phyloP scores from a whole-genome alignment of 768 basidiomycete genomes.

The Xerocomellus amylosporus region DNA sequence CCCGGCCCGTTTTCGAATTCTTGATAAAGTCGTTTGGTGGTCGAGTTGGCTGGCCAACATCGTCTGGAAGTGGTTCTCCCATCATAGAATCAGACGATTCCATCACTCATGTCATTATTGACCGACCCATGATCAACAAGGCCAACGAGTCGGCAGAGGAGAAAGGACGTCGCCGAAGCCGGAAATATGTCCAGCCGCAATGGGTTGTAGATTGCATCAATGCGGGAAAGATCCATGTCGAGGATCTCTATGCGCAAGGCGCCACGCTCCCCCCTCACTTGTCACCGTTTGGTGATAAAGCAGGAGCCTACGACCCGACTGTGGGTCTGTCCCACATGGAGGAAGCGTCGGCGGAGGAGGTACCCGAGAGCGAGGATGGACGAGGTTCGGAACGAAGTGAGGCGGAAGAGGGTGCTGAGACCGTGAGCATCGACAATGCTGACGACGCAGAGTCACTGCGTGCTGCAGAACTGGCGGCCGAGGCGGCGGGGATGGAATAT shows the following conservation, averaged over 20 bases:
- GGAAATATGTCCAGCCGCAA: conserved; percentile 94
- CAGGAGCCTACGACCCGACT: conserved; percentile 73
- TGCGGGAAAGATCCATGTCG: conserved; percentile 74
- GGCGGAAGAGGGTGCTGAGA: conserved; percentile 25
- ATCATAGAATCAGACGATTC: conserved; percentile 71
- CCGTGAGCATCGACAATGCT: conserved; percentile 31
- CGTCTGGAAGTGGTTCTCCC: conserved; percentile 80
- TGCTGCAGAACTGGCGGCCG: conserved; percentile 89
- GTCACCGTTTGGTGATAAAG: conserved; percentile 87
- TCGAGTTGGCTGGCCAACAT: conserved; percentile 82
- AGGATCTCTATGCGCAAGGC: conserved; percentile 85
- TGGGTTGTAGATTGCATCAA: conserved; percentile 98
- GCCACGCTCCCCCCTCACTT: conserved; percentile 88
- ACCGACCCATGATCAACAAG: conserved; percentile 65
- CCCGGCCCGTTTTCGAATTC: conserved; percentile 92
- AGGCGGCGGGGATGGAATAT: conserved; percentile 80
- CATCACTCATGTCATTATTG: conserved; percentile 95
- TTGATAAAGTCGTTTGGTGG: conserved; percentile 90
- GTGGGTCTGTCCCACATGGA: conserved; percentile 28
- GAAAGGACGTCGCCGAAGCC: conserved; percentile 57
- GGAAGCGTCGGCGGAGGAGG: conserved; percentile 30
- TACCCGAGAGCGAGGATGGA: conserved; percentile 29
- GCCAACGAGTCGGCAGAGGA: conserved; percentile 53
- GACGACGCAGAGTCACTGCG: conserved; percentile 69
- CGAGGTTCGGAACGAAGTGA: conserved; percentile 18